These are phyloP conservation scores for Schizophyllum commune DNA, from an alignment of 1,284 basidiomycete genomes.

Conservation along the genomic window DNA sequence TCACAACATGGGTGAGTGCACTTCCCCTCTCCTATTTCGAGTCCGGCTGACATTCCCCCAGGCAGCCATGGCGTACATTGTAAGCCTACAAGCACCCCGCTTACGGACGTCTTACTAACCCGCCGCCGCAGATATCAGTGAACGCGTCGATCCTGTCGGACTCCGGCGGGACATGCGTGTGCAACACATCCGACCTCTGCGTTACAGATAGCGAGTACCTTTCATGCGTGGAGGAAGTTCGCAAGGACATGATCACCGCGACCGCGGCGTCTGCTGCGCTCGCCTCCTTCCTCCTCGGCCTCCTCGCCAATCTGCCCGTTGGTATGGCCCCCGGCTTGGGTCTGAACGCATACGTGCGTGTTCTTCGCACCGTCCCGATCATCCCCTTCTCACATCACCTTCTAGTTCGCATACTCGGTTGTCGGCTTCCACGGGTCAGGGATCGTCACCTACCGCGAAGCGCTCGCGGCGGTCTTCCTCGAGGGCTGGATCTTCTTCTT, in stretches of 20 bases:
- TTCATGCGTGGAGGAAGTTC: conserved; percentile 59
- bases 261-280: conserved; percentile 77
- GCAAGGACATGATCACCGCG: conserved; percentile 67
- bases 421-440: conserved; percentile 81
- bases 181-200: conserved; percentile 47
- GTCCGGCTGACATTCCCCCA: conserved; percentile 13
- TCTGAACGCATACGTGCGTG: conserved; percentile 74
- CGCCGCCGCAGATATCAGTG: conserved; percentile 60
- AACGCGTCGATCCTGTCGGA: conserved; percentile 74
- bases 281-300: conserved; percentile 75
- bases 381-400: conserved; percentile 1
- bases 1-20: conserved; percentile 71
- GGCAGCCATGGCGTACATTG: conserved; percentile 68
- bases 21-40: neutral
- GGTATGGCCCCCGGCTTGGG: conserved; percentile 77
- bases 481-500: conserved; percentile 88
- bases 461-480: conserved; percentile 82
- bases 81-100: conserved; percentile 19
- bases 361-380: neutral
- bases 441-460: conserved; percentile 71
- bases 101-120: conserved; percentile 10
- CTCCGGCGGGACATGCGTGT: conserved; percentile 79
- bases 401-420: conserved; percentile 79
- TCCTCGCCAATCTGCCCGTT: conserved; percentile 79
- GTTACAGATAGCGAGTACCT: conserved; percentile 52